A percentile compares a stretch with the other conserved stretches of the same genome.
Conservation (phyloP, 306 rosid genomes). For the Bauhinia variegata region DNA sequence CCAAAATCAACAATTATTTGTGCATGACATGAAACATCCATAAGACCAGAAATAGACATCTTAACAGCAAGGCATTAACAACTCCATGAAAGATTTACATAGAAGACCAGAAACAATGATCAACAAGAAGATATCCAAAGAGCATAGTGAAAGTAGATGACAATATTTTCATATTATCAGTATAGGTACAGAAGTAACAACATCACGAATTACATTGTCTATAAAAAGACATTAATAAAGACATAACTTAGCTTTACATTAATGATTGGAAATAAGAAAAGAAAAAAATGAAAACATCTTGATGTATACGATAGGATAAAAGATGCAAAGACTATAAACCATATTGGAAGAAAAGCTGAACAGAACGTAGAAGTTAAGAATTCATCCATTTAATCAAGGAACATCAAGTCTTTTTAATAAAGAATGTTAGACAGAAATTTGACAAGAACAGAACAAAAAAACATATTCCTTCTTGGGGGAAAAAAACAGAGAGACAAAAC, state of each 20-base stretch:
- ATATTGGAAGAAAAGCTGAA: not conserved
- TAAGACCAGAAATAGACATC: conserved; percentile 10
- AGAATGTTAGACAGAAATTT: not conserved
- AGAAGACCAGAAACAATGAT: not conserved
- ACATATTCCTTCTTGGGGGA: too few relatives aligned
- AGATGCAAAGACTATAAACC: not conserved
- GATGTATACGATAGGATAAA: not conserved
- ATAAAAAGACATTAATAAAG: too few relatives aligned
- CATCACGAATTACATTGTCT: too few relatives aligned
- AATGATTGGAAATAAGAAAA: not conserved
- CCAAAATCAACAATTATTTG: conserved; percentile 6
- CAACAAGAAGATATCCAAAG: too few relatives aligned
- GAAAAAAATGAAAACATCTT: not conserved
- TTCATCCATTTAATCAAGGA: not conserved
- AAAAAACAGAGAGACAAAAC: too few relatives aligned
- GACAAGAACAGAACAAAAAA: not conserved
- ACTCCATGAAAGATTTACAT: not conserved
- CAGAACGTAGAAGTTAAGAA: not conserved
- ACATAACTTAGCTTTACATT: too few relatives aligned
- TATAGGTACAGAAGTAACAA: too few relatives aligned
- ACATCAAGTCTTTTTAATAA: not conserved
- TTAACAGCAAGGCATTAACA: not conserved
- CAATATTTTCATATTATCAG: too few relatives aligned
- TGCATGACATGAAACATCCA: not conserved
- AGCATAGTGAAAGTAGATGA: too few relatives aligned